These are phyloP conservation scores for Meripilus lineatus DNA, from an alignment of 1,284 basidiomycete genomes.

Conservation along the genomic window DNA sequence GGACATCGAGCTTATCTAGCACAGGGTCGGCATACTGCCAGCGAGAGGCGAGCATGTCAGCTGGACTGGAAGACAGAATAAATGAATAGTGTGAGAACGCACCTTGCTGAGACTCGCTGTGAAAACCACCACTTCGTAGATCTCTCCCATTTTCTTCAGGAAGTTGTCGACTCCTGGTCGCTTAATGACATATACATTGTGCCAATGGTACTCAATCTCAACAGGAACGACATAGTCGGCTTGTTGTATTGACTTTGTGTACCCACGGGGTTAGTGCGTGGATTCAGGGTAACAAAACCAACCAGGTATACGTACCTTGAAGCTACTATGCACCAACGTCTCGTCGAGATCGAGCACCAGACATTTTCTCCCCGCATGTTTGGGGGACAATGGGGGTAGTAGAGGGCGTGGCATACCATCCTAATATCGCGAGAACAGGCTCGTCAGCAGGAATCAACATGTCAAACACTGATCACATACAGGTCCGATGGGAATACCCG, in stretches of 20 bases:
- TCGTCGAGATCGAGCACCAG: slow-evolving; percentile 94
- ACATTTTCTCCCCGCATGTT: slow-evolving; percentile 85
- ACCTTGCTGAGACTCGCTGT: slow-evolving; percentile 97
- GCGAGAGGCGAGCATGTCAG: no score
- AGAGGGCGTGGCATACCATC: slow-evolving; percentile 84
- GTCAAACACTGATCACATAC: slow-evolving; percentile 36
- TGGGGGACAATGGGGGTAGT: slow-evolving; percentile 68
- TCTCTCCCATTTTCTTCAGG: slow-evolving; percentile 94
- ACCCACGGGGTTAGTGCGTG: slow-evolving; percentile 5
- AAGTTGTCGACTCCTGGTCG: slow-evolving; percentile 97
- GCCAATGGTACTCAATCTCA: slow-evolving; percentile 97
- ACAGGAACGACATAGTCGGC: slow-evolving; percentile 99
- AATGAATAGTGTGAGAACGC: slow-evolving; percentile 13
- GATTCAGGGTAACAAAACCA: not conserved
- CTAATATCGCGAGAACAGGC: no score
- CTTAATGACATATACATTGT: slow-evolving; percentile 99
- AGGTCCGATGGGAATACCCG: slow-evolving; percentile 77
- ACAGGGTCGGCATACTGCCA: slow-evolving; percentile 94
- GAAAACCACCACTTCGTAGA: slow-evolving; percentile 98
- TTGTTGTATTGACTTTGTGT: slow-evolving; percentile 80
- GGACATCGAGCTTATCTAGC: slow-evolving; percentile 91
- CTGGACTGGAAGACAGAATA: slow-evolving; percentile 8
- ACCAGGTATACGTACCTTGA: slow-evolving; percentile 58
- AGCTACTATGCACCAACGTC: slow-evolving; percentile 90
- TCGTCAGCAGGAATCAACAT: no score